phyloP scores from a whole-genome alignment of 2,329 filamentous ascomycete species.

The Stylonectria norvegica region DNA sequence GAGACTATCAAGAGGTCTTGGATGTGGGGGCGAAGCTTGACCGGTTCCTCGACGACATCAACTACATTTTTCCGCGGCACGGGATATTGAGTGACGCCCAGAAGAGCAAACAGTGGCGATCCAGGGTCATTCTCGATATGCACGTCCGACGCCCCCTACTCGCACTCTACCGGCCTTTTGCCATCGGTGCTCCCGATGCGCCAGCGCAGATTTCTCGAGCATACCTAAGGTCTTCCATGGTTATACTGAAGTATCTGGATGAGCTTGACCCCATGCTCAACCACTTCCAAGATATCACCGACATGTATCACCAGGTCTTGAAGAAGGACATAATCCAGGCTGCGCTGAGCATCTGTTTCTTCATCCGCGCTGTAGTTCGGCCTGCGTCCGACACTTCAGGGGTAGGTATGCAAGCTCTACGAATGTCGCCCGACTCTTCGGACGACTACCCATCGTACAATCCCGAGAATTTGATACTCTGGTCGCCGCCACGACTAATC shows the following conservation, averaged over 20 bases:
- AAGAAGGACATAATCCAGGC: slow-evolving; percentile 55
- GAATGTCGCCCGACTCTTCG: slow-evolving; percentile 34
- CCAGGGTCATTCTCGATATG: slow-evolving; percentile 51
- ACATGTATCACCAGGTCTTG: slow-evolving; percentile 52
- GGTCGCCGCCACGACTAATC: slow-evolving; percentile 41
- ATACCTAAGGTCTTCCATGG: slow-evolving; percentile 54
- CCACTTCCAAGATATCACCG: slow-evolving; percentile 46
- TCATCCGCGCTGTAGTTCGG: slow-evolving; percentile 40
- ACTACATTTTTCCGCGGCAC: slow-evolving; percentile 49
- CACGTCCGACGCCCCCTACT: slow-evolving; percentile 51
- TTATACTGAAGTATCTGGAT: slow-evolving; percentile 53
- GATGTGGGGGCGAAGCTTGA: slow-evolving; percentile 53
- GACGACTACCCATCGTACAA: slow-evolving; percentile 35
- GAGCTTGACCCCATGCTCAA: slow-evolving; percentile 48
- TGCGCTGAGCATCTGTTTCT: slow-evolving; percentile 54
- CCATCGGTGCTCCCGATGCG: slow-evolving; percentile 47
- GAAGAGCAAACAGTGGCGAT: slow-evolving; percentile 50
- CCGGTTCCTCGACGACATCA: slow-evolving; percentile 52
- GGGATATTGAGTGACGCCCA: slow-evolving; percentile 40
- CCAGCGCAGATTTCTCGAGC: slow-evolving; percentile 50
- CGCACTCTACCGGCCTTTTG: slow-evolving; percentile 53
- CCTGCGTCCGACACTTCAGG: slow-evolving; percentile 28
- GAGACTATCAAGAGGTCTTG: slow-evolving; percentile 52
- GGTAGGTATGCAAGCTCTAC: slow-evolving; percentile 30
- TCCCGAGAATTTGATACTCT: slow-evolving; percentile 37